Evolutionary conservation across 164 flowering plant species (phyloP).

Genomic region (Chloranthus sessilifolius): DNA sequence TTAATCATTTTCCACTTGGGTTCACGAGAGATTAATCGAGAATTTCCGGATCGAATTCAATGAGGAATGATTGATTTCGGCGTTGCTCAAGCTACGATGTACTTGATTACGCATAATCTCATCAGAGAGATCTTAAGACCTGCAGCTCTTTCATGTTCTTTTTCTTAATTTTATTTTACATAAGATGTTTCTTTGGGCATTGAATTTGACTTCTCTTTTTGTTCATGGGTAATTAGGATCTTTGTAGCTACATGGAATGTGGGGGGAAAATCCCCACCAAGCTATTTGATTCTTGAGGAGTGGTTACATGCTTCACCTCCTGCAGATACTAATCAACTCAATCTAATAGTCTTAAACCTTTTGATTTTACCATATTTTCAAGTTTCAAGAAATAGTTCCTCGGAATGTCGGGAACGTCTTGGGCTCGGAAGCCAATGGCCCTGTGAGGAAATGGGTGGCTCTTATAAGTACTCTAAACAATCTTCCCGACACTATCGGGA

Average conservation of each 20-base stretch:
- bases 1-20: constrained; percentile 6
- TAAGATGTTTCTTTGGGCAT: constrained; percentile 6
- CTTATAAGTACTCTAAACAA: constrained; percentile 74
- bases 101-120: constrained; percentile 60
- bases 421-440: constrained; percentile 90
- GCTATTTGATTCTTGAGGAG: constrained; percentile 72
- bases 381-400: constrained; percentile 98
- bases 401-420: constrained; percentile 94
- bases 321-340: constrained; percentile 49
- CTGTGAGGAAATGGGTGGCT: constrained; percentile 82
- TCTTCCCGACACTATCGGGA: constrained; percentile 59
- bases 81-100: constrained; percentile 67
- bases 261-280: constrained; percentile 95
- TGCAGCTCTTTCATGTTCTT: no score
- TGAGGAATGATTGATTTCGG: constrained; percentile 67
- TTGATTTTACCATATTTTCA: constrained; percentile 16
- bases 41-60: constrained; percentile 48
- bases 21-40: constrained; percentile 48
- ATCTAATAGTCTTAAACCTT: neutral
- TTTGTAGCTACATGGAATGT: constrained; percentile 99
- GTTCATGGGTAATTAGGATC: constrained; percentile 47
- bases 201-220: constrained; percentile 4
- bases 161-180: constrained; percentile 4
- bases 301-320: constrained; percentile 98
- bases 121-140: no score